A percentile compares a stretch with the other conserved stretches of the same genome.
phyloP scores from a whole-genome alignment of 805 yeast genomes.

The Saccharomycopsis sp. region DNA sequence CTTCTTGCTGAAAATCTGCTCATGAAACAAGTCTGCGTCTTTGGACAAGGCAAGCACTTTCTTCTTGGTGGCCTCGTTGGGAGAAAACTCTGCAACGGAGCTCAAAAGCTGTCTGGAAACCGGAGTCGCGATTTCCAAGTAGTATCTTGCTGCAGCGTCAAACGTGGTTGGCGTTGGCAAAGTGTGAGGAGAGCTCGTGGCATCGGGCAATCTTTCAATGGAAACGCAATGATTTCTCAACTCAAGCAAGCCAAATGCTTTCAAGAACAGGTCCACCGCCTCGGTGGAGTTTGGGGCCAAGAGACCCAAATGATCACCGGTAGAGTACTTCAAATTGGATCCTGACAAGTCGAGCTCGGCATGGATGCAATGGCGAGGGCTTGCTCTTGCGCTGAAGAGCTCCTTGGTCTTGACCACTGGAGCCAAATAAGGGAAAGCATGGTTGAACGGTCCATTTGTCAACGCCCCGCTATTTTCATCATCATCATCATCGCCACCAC shows the following conservation, averaged over 20 bases:
- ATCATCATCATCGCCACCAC: too few species aligned
- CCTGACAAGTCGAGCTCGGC: conserved; percentile 76
- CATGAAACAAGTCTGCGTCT: conserved; percentile 61
- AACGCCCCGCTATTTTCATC: conserved; percentile 26
- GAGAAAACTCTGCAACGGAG: conserved; percentile 74
- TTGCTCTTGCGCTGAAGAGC: conserved; percentile 49
- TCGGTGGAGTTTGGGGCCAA: conserved; percentile 88
- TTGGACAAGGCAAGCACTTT: conserved; percentile 46
- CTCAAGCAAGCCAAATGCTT: conserved; percentile 49
- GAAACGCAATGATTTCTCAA: conserved; percentile 45
- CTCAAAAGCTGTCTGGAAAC: conserved; percentile 81
- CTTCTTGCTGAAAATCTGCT: conserved; percentile 49
- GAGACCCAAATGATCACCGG: conserved; percentile 93
- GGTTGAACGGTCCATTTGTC: conserved; percentile 65
- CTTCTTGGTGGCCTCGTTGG: conserved; percentile 46
- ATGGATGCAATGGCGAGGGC: conserved; percentile 88
- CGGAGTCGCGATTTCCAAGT: conserved; percentile 86
- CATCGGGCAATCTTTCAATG: conserved; percentile 60
- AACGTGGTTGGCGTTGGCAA: conserved; percentile 82
- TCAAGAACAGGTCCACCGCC: conserved; percentile 56
- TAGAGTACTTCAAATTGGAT: conserved; percentile 71
- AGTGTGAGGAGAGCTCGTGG: conserved; percentile 37
- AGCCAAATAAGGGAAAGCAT: conserved; percentile 75
- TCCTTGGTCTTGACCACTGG: conserved; percentile 54
- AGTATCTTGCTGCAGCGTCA: conserved; percentile 76